Base-by-base conservation (phyloP, 331 rosid genomes). In the Cydonia oblonga region DNA sequence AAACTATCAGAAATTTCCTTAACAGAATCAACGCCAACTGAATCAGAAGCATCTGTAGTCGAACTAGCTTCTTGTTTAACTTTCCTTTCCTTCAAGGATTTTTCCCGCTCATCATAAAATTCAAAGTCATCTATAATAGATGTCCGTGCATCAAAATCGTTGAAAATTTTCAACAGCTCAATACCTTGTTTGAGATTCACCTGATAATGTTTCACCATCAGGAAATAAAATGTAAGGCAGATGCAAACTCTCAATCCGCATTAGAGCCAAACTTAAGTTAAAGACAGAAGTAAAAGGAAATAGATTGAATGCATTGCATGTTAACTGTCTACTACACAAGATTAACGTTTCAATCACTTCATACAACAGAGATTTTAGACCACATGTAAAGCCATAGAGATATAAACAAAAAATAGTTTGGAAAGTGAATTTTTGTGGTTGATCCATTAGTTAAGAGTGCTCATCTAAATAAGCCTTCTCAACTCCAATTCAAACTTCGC, bases 101-200 rank as follows among this genome's bases (percentile, higher is more conserved):
- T 78, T 80, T 86, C 90, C 20, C 87, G 86, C 35, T 83, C 90
- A 25, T 86, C 85, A 51, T 83, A 86, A 79, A 76, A 86, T 57
- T 80, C 77, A 71, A 86, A 83, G 79, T 86, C 90, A 59, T 86
- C 90, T 61, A 86, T n/a, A 40, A 86, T 76, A 32, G 84, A 83
- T 68, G 87, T 86, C 3, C 81, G 79, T 4, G 84, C 78, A 70
- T 83, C 86, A 54, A 81, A 75, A 58, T 83, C 81, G 26, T 79
- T 81, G 81, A 86, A 86, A 71, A 81, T 83, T 81, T 83, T 86
- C 84, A 86, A 64, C 76, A 86, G 76, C 79, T 86, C 87, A 64
- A 79, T 74, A 57, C 87, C 90, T 58, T 83, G 84, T 71, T 81
- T 83, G 73, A 78, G 73, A 38, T 80, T 81, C 67, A 86, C 90